Evolutionary conservation across 2,329 filamentous ascomycete species (phyloP).

Genomic region (Arthrobotrys entomopaga): DNA sequence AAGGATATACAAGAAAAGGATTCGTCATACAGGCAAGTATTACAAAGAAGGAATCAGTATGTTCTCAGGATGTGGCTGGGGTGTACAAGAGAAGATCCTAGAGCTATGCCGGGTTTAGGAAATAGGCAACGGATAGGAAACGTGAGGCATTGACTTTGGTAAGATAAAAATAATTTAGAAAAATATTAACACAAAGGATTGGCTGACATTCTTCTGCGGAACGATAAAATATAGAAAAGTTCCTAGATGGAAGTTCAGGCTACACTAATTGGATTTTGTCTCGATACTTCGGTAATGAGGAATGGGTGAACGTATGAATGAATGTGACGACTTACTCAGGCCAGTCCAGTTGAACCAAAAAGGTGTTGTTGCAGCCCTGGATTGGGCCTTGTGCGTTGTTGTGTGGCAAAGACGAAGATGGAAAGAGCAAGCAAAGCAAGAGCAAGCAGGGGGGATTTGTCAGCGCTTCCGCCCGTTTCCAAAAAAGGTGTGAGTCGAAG

Average conservation of each 20-base stretch:
- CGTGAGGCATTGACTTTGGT: too few relatives aligned
- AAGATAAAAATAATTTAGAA: slow-evolving; percentile 8
- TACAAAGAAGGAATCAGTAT: neutral
- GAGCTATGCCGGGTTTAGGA: slow-evolving; percentile 39
- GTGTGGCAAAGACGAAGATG: slow-evolving; percentile 49
- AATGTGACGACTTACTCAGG: neutral
- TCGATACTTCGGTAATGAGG: slow-evolving; percentile 12
- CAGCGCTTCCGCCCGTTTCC: slow-evolving; percentile 52
- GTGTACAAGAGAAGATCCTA: slow-evolving; percentile 35
- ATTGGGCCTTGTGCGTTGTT: slow-evolving; percentile 32
- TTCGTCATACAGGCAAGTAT: slow-evolving; percentile 33
- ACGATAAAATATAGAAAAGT: too few relatives aligned
- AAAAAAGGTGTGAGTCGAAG: slow-evolving; percentile 11
- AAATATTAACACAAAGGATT: too few relatives aligned
- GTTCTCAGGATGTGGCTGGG: slow-evolving; percentile 30
- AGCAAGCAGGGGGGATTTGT: slow-evolving; percentile 38
- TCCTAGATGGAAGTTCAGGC: too few relatives aligned
- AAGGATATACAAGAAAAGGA: slow-evolving; percentile 26
- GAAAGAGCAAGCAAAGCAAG: slow-evolving; percentile 3
- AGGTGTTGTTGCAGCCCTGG: slow-evolving; percentile 3
- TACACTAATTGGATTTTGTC: too few relatives aligned
- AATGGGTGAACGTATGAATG: neutral
- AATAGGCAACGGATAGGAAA: slow-evolving; percentile 29
- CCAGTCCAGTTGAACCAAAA: too few relatives aligned
- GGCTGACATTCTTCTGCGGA: too few relatives aligned